Conservation (phyloP, 148 eudicot genomes). For the Amaranthus palmeri region DNA sequence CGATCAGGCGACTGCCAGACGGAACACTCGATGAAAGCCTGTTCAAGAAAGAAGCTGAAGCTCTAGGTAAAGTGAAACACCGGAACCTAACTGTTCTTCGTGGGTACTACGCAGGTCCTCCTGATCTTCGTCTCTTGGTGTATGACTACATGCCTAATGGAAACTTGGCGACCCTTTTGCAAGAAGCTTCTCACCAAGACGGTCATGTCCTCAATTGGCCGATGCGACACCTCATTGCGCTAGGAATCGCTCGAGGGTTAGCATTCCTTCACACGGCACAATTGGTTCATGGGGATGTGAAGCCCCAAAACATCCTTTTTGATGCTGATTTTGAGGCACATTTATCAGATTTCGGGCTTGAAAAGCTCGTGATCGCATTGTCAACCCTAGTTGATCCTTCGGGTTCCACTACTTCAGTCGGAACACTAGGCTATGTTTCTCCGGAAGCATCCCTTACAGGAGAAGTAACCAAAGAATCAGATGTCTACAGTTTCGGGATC, state of each 20-base stretch:
- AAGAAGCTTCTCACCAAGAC: slow-evolving; percentile 76
- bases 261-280: slow-evolving; percentile 48
- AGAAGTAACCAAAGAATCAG: slow-evolving; percentile 45
- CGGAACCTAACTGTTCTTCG: slow-evolving; percentile 68
- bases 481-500: slow-evolving; percentile 70
- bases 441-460: slow-evolving; percentile 57
- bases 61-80: slow-evolving; percentile 61
- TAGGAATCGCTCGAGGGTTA: slow-evolving; percentile 70
- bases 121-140: slow-evolving; percentile 48
- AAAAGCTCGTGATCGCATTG: slow-evolving; percentile 28
- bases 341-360: slow-evolving; percentile 66
- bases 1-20: slow-evolving; percentile 58
- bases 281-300: slow-evolving; percentile 59
- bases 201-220: slow-evolving; percentile 88
- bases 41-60: slow-evolving; percentile 68
- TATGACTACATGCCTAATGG: slow-evolving; percentile 90
- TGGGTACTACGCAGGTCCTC: slow-evolving; percentile 68
- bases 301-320: slow-evolving; percentile 64
- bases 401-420: slow-evolving; percentile 42
- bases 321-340: slow-evolving; percentile 88
- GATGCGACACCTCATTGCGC: slow-evolving; percentile 70
- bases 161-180: slow-evolving; percentile 60
- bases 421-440: slow-evolving; percentile 58
- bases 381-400: slow-evolving; percentile 44
- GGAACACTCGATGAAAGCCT: slow-evolving; percentile 37